Percentiles rank a stretch among this genome's conserved stretches.
Evolutionary conservation across 2,329 filamentous ascomycete genomes (phyloP).

Genomic region (Penicillium polonicum): DNA sequence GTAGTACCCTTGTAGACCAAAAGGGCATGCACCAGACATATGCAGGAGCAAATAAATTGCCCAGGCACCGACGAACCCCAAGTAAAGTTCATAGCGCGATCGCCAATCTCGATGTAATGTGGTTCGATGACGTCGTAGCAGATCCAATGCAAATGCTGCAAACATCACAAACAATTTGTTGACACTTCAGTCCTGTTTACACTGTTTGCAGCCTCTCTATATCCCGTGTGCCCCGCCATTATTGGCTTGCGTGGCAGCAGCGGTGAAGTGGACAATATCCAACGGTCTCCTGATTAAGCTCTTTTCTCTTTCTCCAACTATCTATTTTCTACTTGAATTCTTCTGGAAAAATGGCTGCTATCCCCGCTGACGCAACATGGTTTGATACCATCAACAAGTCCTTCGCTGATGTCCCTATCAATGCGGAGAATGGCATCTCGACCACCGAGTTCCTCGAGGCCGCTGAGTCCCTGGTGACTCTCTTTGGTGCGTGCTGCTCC

Average conservation of each 20-base stretch:
- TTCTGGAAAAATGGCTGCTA: conserved; percentile 39
- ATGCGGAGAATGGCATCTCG: conserved; percentile 71
- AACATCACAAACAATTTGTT: conserved; percentile 14
- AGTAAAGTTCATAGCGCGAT: conserved; percentile 13
- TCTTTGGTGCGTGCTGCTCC: conserved; percentile 66
- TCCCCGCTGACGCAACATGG: conserved; percentile 70
- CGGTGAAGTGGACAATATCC: conserved; percentile 27
- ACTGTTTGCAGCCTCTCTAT: conserved; percentile 22
- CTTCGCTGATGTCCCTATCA: conserved; percentile 78
- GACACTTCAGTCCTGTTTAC: conserved; percentile 25
- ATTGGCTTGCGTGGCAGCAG: conserved; percentile 34
- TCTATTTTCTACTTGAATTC: conserved; percentile 7
- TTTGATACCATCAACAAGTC: conserved; percentile 81
- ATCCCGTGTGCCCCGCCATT: conserved; percentile 11
- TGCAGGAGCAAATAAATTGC: conserved; percentile 5
- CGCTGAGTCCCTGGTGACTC: conserved; percentile 76
- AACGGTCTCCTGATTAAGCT: conserved; percentile 11
- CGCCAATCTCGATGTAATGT: conserved; percentile 19
- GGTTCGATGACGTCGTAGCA: conserved; percentile 35
- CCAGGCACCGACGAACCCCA: conserved; percentile 10
- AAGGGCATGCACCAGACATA: conserved; percentile 8
- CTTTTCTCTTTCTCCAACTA: conserved; percentile 8
- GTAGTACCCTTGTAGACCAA: conserved; percentile 5
- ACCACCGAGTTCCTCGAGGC: conserved; percentile 91
- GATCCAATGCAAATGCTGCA: neutral